Evolutionary conservation across 345 rosid species (phyloP).

Genomic region (Turnera subulata): DNA sequence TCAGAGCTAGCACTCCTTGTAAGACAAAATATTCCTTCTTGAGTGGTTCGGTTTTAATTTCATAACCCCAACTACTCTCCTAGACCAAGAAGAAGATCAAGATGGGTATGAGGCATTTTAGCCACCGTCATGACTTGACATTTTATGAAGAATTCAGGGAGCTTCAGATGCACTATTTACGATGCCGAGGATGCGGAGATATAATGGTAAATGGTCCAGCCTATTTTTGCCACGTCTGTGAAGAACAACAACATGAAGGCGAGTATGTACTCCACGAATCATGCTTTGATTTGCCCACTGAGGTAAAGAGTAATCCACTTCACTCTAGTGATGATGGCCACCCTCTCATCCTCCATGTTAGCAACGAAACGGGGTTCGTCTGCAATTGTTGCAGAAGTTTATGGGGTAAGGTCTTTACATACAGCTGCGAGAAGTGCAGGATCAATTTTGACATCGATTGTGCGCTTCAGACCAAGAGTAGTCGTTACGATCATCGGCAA

Average conservation of each 20-base stretch:
- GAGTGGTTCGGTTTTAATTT: too few relatives aligned
- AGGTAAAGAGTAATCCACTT: neutral
- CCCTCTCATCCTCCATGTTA: neutral
- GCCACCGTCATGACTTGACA: constrained; percentile 1
- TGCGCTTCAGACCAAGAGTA: neutral
- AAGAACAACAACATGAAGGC: too few relatives aligned
- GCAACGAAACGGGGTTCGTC: neutral
- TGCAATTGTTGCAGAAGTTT: neutral
- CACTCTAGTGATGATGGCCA: neutral
- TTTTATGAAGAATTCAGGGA: neutral
- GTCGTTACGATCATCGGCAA: too few relatives aligned
- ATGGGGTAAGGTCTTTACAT: neutral
- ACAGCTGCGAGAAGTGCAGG: neutral
- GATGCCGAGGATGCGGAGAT: neutral
- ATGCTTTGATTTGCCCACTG: neutral
- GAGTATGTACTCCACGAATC: neutral
- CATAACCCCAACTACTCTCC: too few relatives aligned
- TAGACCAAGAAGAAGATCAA: too few relatives aligned
- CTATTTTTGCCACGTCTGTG: neutral
- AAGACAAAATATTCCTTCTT: too few relatives aligned
- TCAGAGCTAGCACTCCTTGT: too few relatives aligned
- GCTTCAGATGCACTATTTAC: neutral
- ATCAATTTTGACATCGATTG: constrained; percentile 3
- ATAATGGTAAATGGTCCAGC: neutral
- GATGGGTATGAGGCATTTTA: neutral